Base-by-base conservation (phyloP, 371 early-diverging fungal species). In the Rhizopus arrhizus region DNA sequence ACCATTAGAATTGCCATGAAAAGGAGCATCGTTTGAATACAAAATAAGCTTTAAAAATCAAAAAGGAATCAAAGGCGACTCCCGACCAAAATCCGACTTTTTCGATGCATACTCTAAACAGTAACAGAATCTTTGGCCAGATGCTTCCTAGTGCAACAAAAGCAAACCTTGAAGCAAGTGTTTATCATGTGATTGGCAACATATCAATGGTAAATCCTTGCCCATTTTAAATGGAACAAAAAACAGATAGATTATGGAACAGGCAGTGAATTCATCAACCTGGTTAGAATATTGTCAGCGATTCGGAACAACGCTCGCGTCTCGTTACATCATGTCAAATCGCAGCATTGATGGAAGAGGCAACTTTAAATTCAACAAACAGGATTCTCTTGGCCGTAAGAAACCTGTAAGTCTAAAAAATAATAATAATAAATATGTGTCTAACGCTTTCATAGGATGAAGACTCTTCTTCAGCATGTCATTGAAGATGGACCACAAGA, bases 401-500 rank as follows among this genome's bases (percentile, higher is more conserved):
- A 53, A 53, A 53, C 38, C 35, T 53, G 53, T 47, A 53, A 40
- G 53, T 53, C 36, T 53, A 9, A 53, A 40, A 53, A 53, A 53
- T n/a, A 53, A 28, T 53, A 40, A 40, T 53, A 40, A 53, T 38
- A 22, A n/a, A 53, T 36, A 40, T 51, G 48, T n/a, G 40, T 56
- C 55, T 57, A 49, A 60, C 22, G 16, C 36, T 38, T 63, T 65
- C 8, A 29, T 53, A 65, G 65, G 60, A 51, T 59, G 34, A 52
- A 66, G 53, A 56, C 22, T 15, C 43, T 66, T 35, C 66, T 61
- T 7, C 56, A 45, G 10, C 45, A 38, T 40, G 42, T 57, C 16
- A 12, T 29, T 53, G 56, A 54, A 47, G 54, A 61, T 38, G 66
- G 66, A 4, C 66, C 66, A n/a, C 38, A 61, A 34, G 58, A 66